phyloP scores from a whole-genome alignment of 768 basidiomycete species.

The Crassisporium funariophilum region DNA sequence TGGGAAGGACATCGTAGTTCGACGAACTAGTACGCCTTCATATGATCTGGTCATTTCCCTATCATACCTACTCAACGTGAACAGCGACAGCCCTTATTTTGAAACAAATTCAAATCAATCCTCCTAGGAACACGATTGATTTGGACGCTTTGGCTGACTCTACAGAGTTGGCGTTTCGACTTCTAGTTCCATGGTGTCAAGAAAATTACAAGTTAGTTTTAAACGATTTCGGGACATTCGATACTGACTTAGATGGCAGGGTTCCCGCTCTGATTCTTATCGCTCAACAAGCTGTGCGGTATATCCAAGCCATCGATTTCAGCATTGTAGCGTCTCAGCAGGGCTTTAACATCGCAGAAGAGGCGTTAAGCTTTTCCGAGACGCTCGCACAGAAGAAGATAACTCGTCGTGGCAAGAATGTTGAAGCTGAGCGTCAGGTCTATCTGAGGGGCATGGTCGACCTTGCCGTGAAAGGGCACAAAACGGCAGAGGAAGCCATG shows the following conservation, averaged over 20 bases:
- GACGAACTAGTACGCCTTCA: too few species aligned
- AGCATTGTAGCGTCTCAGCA: slow-evolving; percentile 11
- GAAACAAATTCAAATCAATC: too few species aligned
- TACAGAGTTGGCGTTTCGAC: background rate
- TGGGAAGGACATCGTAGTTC: too few species aligned
- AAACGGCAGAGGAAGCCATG: slow-evolving; percentile 6
- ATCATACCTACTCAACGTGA: too few species aligned
- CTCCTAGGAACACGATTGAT: too few species aligned
- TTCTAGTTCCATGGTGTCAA: slow-evolving; percentile 9
- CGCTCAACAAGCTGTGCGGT: slow-evolving; percentile 4
- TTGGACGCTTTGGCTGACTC: too few species aligned
- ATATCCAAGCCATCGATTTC: slow-evolving; percentile 11
- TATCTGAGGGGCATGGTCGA: slow-evolving; percentile 12
- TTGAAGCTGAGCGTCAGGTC: slow-evolving; percentile 35
- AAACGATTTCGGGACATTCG: too few species aligned
- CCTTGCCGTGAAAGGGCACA: slow-evolving; percentile 4
- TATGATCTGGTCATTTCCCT: too few species aligned
- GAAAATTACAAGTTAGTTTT: slow-evolving; percentile 1
- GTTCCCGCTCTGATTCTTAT: slow-evolving; percentile 1
- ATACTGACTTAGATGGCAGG: too few species aligned
- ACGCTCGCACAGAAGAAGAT: too few species aligned
- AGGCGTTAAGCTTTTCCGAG: slow-evolving; percentile 7
- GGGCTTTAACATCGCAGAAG: slow-evolving; percentile 11
- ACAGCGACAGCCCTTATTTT: too few species aligned
- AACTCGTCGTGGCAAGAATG: too few species aligned